Base-by-base conservation (phyloP, 257 asterid genomes). In the Ilex aquifolium region DNA sequence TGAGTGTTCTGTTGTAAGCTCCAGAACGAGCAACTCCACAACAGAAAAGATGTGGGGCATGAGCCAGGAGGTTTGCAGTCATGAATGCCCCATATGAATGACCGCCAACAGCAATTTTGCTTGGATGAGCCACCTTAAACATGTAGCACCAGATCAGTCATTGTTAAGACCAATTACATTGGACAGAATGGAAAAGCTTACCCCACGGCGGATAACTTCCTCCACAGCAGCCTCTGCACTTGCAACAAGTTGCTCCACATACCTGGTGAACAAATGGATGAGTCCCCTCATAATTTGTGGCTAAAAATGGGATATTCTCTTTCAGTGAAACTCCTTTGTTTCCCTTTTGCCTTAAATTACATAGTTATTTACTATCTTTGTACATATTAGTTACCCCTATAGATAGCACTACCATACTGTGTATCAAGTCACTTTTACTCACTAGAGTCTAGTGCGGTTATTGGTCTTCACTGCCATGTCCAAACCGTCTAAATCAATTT, bases 1-100 rank as follows among this genome's bases (percentile, higher is more conserved):
- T 93, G 59, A 93, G 96, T 7, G 99, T 93, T 82, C 97, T 74
- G 77, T 90, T 93, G 70, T 93, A 93, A 66, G 99, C 99, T 61
- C 99, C 99, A 68, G 99, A 93, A 29, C 99, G 92, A 53, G 99
- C 99, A 71, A 93, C 77, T 63, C 97, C 97, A 44, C 99, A 93
- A 64, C 88, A 70, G 79, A 93, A 93, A 39, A 93, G 90, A 83
- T 93, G 95, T 61, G 97, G 97, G 54, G 99, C 97, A 59, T 90
- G 99, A 30, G 99, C 99, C 42, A 93, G 87, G 66, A 93, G 95
- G 76, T 93, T 93, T 61, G 97, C 97, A 27, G 99, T 80, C 99
- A 93, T 93, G 85, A 93, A 93, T 69, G 99, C 99, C 56, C 99
- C 99, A 58, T 93, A 93, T 51, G 97, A 90, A 72, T 93, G 99